Base-by-base conservation (phyloP, 306 rosid species). In the Citrullus colocynthis region DNA sequence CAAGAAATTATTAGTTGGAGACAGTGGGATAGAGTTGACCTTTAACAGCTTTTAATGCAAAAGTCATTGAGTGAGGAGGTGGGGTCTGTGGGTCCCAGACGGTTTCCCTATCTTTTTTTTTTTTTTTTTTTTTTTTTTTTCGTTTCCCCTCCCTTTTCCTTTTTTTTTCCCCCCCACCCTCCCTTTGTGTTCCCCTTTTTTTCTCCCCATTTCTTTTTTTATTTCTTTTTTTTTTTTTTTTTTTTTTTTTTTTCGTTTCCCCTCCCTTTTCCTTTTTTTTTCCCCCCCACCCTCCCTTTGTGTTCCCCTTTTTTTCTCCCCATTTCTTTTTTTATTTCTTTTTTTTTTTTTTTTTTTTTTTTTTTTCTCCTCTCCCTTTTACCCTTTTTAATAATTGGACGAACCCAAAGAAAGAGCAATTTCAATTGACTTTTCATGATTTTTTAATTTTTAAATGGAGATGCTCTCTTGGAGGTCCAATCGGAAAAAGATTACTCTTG, bases 11-110 rank as follows among this genome's bases (percentile, higher is more conserved):
- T 80, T 67, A 78, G 91, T 89, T 91, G 88, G 82, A 41, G 90
- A 91, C 92, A 87, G 88, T 54, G 82, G 74, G 86, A 88, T 81
- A 82, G 82, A 85, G 93, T 92, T 92, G 96, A 92, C 96, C 91
- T 84, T 87, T 85, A 63, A 62, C 90, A 69, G 77, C 90, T 85
- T 88, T 92, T 85, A 76, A 90, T 86, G 90, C 89, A 84, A 69
- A 74, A 87, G 87, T 87, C 88, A n/a, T 80, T 6, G 75, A 52
- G 73, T 56, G 57, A 51, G 75, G 62, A 28, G 80, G 83, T 77
- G 73, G 81, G 78, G 83, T 20, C 18, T 4, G 83, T 75, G 83
- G 83, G 81, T 24, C 80, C 87, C 6, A 0, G 1, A 0, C 12
- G 57, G 18, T 79, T 82, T 74, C 69, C 18, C 24, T 1, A 8